phyloP scores from a whole-genome alignment of 2,329 filamentous ascomycete species.

The Ustulina deusta region DNA sequence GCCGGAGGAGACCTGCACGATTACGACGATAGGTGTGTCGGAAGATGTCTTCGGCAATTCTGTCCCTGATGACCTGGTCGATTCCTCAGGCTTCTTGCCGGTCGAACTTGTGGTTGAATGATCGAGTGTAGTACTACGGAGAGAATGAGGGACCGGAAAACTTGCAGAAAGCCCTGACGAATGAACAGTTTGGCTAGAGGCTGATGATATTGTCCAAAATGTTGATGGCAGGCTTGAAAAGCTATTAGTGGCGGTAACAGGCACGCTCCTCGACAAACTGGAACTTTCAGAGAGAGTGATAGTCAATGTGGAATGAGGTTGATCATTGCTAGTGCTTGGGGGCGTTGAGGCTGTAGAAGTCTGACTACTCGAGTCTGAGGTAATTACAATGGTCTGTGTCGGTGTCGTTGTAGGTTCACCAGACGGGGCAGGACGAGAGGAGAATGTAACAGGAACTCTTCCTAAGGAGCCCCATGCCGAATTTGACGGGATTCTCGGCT shows the following conservation, averaged over 20 bases:
- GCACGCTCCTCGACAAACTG: slow-evolving; percentile 9
- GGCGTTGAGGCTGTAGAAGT: slow-evolving; percentile 6
- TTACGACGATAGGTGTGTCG: slow-evolving; percentile 12
- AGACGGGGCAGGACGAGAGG: slow-evolving; percentile 21
- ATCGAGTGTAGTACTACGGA: slow-evolving; percentile 15
- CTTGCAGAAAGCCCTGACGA: slow-evolving; percentile 25
- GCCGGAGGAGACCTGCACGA: slow-evolving; percentile 19
- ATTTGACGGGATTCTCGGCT: slow-evolving; percentile 24
- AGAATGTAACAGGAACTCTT: slow-evolving; percentile 21
- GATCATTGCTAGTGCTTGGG: slow-evolving; percentile 20
- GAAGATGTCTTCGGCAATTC: slow-evolving; percentile 19
- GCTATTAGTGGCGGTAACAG: slow-evolving; percentile 15
- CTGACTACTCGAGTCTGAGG: slow-evolving; percentile 18
- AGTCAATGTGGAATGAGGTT: slow-evolving; percentile 22
- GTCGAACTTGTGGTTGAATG: slow-evolving; percentile 13
- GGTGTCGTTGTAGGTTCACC: slow-evolving; percentile 16
- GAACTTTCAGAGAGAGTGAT: slow-evolving; percentile 19
- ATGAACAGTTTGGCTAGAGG: slow-evolving; percentile 17
- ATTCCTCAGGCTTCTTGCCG: slow-evolving; percentile 2
- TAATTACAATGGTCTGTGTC: slow-evolving; percentile 18
- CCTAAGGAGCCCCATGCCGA: slow-evolving; percentile 20
- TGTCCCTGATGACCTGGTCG: slow-evolving; percentile 17
- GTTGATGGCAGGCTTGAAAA: slow-evolving; percentile 16
- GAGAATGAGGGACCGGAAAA: slow-evolving; percentile 15
- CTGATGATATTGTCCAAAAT: slow-evolving; percentile 10